Evolutionary conservation across 495 filamentous ascomycete species (phyloP).

Genomic region (Xylaria sp.): DNA sequence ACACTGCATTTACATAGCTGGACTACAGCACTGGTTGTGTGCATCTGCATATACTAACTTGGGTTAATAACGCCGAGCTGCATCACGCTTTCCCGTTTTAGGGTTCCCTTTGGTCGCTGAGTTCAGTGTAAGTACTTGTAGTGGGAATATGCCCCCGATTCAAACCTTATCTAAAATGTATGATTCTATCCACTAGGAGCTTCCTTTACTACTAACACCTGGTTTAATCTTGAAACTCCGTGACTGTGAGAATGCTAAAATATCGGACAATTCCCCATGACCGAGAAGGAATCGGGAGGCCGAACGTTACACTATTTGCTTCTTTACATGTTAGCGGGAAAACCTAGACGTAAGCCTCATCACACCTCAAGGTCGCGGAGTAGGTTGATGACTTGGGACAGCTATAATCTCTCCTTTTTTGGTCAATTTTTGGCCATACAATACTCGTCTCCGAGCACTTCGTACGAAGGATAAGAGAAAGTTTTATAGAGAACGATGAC

Average conservation of each 20-base stretch:
- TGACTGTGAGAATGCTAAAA: neutral
- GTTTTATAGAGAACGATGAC: neutral
- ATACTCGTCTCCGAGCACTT: neutral
- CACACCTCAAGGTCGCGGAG: neutral
- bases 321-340: neutral
- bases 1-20: neutral
- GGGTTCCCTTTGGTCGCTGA: neutral
- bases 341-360: neutral
- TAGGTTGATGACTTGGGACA: neutral
- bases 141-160: neutral
- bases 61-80: neutral
- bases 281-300: neutral
- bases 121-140: too few relatives aligned
- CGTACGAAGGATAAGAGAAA: neutral
- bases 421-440: neutral
- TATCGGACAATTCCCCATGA: neutral
- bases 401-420: neutral
- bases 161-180: neutral
- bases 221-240: neutral
- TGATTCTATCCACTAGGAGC: neutral
- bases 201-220: neutral
- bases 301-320: neutral
- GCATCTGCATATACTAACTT: neutral
- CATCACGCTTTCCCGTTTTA: conserved; percentile 9
- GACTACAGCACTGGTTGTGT: too few relatives aligned